These are phyloP conservation scores for Boletus huronensis DNA, from an alignment of 768 basidiomycete species.

Conservation along the genomic window DNA sequence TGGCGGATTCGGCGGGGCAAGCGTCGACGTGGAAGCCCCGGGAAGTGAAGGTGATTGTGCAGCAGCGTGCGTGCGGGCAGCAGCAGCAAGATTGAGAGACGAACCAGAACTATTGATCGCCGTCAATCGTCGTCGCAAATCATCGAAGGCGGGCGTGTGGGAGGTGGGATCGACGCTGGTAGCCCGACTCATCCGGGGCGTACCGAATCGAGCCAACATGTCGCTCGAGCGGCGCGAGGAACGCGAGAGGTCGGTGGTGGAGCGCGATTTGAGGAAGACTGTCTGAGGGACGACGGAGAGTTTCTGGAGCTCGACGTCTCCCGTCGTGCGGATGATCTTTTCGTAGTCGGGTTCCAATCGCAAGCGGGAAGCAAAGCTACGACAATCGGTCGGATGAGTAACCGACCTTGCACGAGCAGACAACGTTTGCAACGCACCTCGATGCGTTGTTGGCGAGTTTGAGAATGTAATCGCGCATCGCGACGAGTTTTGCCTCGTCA, in stretches of 20 bases:
- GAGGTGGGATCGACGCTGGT: slow-evolving; percentile 45
- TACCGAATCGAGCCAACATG: slow-evolving; percentile 45
- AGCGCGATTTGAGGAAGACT: slow-evolving; percentile 66
- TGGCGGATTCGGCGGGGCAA: slow-evolving; percentile 24
- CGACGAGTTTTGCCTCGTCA: slow-evolving; percentile 84
- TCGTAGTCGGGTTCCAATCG: slow-evolving; percentile 61
- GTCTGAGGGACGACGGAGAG: slow-evolving; percentile 89
- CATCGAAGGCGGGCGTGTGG: slow-evolving; percentile 66
- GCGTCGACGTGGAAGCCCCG: slow-evolving; percentile 2
- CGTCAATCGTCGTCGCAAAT: slow-evolving; percentile 70
- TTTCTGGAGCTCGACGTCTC: slow-evolving; percentile 77
- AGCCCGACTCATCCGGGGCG: slow-evolving; percentile 45
- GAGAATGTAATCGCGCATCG: slow-evolving; percentile 84
- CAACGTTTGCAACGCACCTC: slow-evolving; percentile 45
- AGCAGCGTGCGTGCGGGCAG: slow-evolving; percentile 38
- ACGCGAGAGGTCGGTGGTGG: slow-evolving; percentile 37
- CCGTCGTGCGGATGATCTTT: slow-evolving; percentile 57
- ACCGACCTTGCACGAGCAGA: background rate
- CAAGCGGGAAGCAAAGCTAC: slow-evolving; percentile 65
- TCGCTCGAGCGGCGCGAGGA: slow-evolving; percentile 44
- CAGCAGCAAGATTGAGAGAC: slow-evolving; percentile 48
- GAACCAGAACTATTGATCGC: slow-evolving; percentile 70
- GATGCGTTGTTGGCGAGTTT: slow-evolving; percentile 78
- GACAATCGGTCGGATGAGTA: background rate
- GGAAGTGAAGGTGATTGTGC: slow-evolving; percentile 14